Conservation (phyloP, 192 early-diverging fungal genomes). For the Martensiomyces pterosporus region DNA sequence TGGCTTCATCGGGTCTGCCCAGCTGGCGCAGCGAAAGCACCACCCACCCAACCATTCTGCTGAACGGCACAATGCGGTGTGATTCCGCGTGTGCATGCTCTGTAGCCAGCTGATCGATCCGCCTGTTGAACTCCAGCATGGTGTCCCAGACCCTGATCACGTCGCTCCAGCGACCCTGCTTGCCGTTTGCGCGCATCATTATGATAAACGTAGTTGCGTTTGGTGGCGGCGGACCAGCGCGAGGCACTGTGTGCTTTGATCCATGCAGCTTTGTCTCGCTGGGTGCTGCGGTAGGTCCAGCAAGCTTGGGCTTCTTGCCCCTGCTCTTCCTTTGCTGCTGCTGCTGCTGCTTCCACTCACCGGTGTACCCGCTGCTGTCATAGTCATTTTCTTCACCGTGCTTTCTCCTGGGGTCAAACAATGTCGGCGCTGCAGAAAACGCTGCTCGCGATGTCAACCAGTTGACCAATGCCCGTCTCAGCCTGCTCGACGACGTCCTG, state of each 20-base stretch:
- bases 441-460: conserved; percentile 32
- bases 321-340: too few species aligned
- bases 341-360: too few species aligned
- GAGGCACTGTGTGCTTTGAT: too few species aligned
- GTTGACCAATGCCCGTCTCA: conserved; percentile 12
- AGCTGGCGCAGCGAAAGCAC: conserved; percentile 6
- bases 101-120: conserved; percentile 3
- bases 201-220: conserved; percentile 36
- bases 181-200: conserved; percentile 15
- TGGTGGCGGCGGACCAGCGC: conserved; percentile 13
- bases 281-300: too few species aligned
- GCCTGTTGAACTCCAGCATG: conserved; percentile 12
- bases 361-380: too few species aligned
- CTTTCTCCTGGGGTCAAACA: too few species aligned
- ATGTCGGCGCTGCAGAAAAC: conserved; percentile 19
- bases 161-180: conserved; percentile 11
- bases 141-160: conserved; percentile 23
- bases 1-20: conserved; percentile 6
- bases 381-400: too few species aligned
- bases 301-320: too few species aligned
- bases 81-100: conserved; percentile 2
- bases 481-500: conserved; percentile 8
- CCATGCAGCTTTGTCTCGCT: too few species aligned
- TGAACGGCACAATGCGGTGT: conserved; percentile 13
- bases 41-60: conserved; percentile 34